These are phyloP conservation scores for Vigna radiata DNA, from an alignment of 306 rosid species.

Conservation along the genomic window DNA sequence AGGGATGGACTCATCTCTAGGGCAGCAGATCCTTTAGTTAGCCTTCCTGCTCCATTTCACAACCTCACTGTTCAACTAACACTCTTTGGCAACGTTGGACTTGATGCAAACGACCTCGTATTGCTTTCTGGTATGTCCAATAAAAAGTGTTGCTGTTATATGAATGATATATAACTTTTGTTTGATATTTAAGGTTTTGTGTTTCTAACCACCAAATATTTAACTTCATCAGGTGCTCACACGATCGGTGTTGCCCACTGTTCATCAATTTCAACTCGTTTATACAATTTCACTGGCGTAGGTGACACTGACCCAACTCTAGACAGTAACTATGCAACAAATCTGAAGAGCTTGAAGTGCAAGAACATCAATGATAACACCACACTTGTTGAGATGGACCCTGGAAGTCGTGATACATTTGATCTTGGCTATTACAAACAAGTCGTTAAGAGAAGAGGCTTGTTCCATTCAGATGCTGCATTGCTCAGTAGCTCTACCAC, in stretches of 20 bases:
- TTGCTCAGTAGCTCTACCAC: constrained; percentile 58
- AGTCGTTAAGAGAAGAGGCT: constrained; percentile 70
- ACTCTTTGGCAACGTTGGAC: constrained; percentile 64
- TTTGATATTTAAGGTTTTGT: background rate
- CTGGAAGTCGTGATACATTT: constrained; percentile 78
- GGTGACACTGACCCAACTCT: constrained; percentile 79
- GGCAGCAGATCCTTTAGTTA: constrained; percentile 41
- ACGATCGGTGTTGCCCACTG: constrained; percentile 85
- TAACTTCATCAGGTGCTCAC: constrained; percentile 69
- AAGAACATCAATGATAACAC: constrained; percentile 52
- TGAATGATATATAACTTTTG: too few species aligned
- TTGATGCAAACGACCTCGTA: constrained; percentile 73
- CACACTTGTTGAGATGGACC: constrained; percentile 78
- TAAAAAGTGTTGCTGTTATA: background rate
- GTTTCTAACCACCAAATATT: background rate
- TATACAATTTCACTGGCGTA: constrained; percentile 73
- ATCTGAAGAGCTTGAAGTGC: constrained; percentile 70
- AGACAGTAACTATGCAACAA: constrained; percentile 66
- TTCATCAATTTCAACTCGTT: constrained; percentile 57
- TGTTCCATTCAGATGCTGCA: constrained; percentile 78
- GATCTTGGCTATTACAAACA: constrained; percentile 68
- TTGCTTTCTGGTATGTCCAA: constrained; percentile 68
- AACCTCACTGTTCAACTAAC: constrained; percentile 66
- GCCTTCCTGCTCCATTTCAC: constrained; percentile 71
- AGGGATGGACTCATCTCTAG: constrained; percentile 75